Conservation (phyloP, 1,284 basidiomycete species). For the Leccinum cinnamomeum region DNA sequence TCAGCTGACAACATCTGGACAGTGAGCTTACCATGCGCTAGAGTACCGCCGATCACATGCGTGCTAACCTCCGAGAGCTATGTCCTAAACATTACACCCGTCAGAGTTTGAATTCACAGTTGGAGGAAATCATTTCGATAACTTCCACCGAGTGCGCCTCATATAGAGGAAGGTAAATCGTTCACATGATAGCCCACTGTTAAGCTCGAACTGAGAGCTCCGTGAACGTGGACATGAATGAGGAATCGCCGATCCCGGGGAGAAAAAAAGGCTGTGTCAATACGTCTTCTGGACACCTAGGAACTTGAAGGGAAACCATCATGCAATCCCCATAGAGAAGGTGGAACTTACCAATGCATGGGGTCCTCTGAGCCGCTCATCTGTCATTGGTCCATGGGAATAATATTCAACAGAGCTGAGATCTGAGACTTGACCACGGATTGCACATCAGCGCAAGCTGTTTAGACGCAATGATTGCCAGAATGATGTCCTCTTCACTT, state of each 20-base stretch:
- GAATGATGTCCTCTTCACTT: background rate
- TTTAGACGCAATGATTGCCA: background rate
- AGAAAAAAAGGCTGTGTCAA: background rate
- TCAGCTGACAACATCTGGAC: background rate
- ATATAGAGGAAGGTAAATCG: too few relatives aligned
- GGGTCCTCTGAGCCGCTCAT: background rate
- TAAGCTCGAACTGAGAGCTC: background rate
- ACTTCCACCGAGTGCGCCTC: background rate
- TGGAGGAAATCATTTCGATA: background rate
- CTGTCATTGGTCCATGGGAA: background rate
- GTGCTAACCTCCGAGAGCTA: background rate
- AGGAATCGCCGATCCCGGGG: background rate
- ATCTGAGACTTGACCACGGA: background rate
- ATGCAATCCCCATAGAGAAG: background rate
- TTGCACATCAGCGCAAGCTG: background rate
- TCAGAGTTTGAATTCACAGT: background rate
- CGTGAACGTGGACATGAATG: background rate
- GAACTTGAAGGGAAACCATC: background rate
- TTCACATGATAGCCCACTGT: background rate
- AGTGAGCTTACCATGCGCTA: background rate
- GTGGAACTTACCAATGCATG: background rate
- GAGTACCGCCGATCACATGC: background rate
- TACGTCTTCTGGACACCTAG: background rate
- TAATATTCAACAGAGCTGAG: background rate
- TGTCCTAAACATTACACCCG: background rate